A percentile compares a stretch with the other conserved stretches of the same genome.
Evolutionary conservation across 2,329 filamentous ascomycete species (phyloP).

Genomic region (Didymosphaeria variabile): DNA sequence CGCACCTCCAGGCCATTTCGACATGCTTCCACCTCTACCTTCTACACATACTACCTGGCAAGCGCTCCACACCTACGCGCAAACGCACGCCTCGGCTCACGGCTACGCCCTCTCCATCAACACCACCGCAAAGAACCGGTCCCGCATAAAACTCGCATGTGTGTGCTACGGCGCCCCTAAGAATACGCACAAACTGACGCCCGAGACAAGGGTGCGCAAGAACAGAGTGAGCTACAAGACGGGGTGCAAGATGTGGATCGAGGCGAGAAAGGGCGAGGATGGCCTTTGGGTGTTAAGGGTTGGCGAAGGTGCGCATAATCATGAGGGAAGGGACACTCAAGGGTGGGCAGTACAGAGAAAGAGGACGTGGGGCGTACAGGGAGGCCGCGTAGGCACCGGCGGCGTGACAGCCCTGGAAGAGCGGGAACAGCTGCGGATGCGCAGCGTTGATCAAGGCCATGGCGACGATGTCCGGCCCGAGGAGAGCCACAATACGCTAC

Average conservation of each 20-base stretch:
- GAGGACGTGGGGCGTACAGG: conserved; percentile 45
- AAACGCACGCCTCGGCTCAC: conserved; percentile 43
- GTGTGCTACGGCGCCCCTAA: conserved; percentile 48
- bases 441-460: conserved; percentile 1
- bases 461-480: conserved; percentile 3
- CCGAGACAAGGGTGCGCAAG: conserved; percentile 46
- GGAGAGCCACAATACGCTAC: background rate
- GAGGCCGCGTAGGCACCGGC: conserved; percentile 40
- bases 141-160: conserved; percentile 47
- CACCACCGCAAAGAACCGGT: conserved; percentile 47
- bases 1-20: conserved; percentile 32
- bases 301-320: conserved; percentile 42
- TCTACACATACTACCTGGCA: conserved; percentile 41
- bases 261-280: conserved; percentile 43
- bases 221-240: conserved; percentile 47
- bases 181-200: conserved; percentile 48
- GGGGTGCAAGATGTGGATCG: conserved; percentile 48
- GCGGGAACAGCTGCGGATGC: conserved; percentile 15
- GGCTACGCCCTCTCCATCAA: conserved; percentile 49
- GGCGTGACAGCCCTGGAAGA: conserved; percentile 46
- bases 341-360: conserved; percentile 46
- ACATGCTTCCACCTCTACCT: conserved; percentile 41
- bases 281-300: conserved; percentile 43
- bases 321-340: conserved; percentile 38
- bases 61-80: conserved; percentile 42